Percentiles rank a stretch among this genome's conserved stretches.
phyloP scores from a whole-genome alignment of 331 rosid species.

The Pyrus hybrid region DNA sequence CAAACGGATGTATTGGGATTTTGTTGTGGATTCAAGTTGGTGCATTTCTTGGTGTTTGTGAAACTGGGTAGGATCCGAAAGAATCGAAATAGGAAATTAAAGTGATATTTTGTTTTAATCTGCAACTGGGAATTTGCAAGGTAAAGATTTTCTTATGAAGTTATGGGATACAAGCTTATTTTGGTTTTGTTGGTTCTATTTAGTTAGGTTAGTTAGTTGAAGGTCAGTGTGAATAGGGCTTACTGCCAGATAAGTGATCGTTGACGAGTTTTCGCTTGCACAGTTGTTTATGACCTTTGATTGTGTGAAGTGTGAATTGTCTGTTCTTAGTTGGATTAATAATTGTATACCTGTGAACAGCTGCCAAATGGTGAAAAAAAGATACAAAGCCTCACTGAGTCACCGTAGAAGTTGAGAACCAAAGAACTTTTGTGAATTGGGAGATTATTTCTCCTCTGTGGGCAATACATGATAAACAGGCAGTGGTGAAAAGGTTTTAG shows the following conservation, averaged over 20 bases:
- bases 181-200: not conserved
- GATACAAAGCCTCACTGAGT: not conserved
- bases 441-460: not conserved
- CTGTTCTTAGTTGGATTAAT: not conserved
- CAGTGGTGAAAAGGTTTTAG: too few species aligned
- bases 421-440: too few species aligned
- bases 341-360: not conserved
- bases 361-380: not conserved
- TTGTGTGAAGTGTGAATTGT: not conserved
- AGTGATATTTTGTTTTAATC: not conserved
- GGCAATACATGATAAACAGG: too few species aligned
- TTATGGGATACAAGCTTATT: not conserved
- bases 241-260: not conserved
- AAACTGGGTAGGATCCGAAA: not conserved
- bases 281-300: not conserved
- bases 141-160: not conserved
- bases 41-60: not conserved
- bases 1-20: not conserved
- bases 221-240: not conserved
- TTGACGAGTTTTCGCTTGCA: not conserved
- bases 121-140: not conserved
- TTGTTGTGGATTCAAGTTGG: not conserved
- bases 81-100: not conserved
- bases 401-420: not conserved
- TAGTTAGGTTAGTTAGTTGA: not conserved